Evolutionary conservation across 306 rosid genomes (phyloP).

Genomic region (Canavalia ensiformis): DNA sequence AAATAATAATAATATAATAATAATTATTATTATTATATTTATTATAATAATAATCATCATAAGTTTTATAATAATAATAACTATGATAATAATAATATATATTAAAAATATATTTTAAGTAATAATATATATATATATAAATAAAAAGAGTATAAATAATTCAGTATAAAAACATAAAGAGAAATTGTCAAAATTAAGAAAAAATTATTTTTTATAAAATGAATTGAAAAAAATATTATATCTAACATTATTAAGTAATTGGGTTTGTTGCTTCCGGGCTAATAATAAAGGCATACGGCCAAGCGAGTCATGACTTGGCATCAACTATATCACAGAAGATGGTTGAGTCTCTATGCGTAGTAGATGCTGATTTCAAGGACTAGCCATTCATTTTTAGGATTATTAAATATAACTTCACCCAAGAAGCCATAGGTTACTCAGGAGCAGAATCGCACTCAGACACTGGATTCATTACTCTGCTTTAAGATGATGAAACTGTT

Average conservation of each 20-base stretch:
- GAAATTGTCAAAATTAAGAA: too few species aligned
- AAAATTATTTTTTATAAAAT: too few species aligned
- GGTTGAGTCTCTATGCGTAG: conserved; percentile 50
- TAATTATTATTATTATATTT: too few species aligned
- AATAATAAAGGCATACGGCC: conserved; percentile 34
- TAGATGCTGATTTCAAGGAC: conserved; percentile 25
- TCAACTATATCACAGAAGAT: conserved; percentile 48
- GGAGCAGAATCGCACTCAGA: conserved; percentile 55
- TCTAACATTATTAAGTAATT: background rate
- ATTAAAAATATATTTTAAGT: too few species aligned
- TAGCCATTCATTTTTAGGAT: conserved; percentile 59
- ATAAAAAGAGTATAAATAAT: too few species aligned
- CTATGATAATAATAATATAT: too few species aligned
- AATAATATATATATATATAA: too few species aligned
- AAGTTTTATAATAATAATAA: too few species aligned
- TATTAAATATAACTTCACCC: conserved; percentile 57
- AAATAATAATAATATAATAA: too few species aligned
- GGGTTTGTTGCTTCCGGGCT: conserved; percentile 24
- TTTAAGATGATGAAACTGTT: conserved; percentile 64
- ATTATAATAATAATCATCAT: too few species aligned
- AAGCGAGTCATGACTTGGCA: conserved; percentile 49
- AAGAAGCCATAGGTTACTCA: conserved; percentile 43
- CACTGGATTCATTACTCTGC: conserved; percentile 57
- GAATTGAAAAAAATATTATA: background rate
- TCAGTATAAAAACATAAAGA: too few species aligned